Conservation (phyloP, 1,139 yeast genomes). For the Lodderomyces orthopsilosis region DNA sequence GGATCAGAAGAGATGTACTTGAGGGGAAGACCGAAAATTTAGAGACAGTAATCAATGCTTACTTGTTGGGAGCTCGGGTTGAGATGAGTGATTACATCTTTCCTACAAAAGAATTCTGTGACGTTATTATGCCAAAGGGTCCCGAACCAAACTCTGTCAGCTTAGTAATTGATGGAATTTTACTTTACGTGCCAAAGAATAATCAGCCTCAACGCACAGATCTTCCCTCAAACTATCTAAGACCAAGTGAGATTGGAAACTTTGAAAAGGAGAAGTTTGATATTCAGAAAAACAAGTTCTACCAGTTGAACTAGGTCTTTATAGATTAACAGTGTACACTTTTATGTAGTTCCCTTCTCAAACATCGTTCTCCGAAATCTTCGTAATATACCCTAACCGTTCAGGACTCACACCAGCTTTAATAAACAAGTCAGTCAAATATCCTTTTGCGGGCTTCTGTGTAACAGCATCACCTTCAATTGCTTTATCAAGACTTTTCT, state of each 20-base stretch:
- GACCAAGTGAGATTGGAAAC: conserved; percentile 25
- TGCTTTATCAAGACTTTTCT: conserved; percentile 39
- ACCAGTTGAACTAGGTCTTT: conserved; percentile 40
- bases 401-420: conserved; percentile 75
- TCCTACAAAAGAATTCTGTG: conserved; percentile 78
- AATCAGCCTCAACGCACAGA: conserved; percentile 16
- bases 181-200: conserved; percentile 22
- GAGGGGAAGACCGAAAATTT: conserved; percentile 26
- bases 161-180: conserved; percentile 73
- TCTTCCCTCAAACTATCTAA: conserved; percentile 18
- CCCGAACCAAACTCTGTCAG: conserved; percentile 61
- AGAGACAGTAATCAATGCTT: conserved; percentile 53
- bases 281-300: conserved; percentile 50
- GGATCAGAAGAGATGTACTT: conserved; percentile 55
- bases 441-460: conserved; percentile 44
- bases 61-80: conserved; percentile 64
- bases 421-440: conserved; percentile 62
- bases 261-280: conserved; percentile 43
- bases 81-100: conserved; percentile 74
- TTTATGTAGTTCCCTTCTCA: too few species aligned
- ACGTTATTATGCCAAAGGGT: conserved; percentile 76
- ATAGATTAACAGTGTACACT: too few species aligned
- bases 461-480: conserved; percentile 33
- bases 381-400: conserved; percentile 33
- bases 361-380: neutral